phyloP scores from a whole-genome alignment of 2,329 filamentous ascomycete genomes.

The Fusarium penzigii region DNA sequence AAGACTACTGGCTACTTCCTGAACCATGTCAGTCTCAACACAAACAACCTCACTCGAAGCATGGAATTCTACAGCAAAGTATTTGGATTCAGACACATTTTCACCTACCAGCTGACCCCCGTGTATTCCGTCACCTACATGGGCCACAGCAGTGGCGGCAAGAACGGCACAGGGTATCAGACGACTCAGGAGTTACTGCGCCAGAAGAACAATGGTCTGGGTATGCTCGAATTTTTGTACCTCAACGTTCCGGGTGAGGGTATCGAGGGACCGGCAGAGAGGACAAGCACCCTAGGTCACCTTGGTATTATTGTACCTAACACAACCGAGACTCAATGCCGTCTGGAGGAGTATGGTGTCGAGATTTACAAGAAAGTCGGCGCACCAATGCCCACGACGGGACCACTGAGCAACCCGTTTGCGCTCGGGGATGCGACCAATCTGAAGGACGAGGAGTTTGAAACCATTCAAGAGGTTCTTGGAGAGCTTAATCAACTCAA shows the following conservation, averaged over 20 bases:
- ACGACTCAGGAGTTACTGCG: conserved; percentile 33
- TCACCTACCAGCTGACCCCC: conserved; percentile 32
- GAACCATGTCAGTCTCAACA: conserved; percentile 37
- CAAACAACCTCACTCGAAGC: conserved; percentile 32
- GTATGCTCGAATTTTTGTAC: conserved; percentile 34
- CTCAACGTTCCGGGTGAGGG: neutral
- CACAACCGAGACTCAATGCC: neutral
- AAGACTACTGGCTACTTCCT: conserved; percentile 37
- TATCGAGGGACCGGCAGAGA: neutral
- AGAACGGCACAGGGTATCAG: conserved; percentile 40
- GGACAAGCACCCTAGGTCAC: conserved; percentile 1
- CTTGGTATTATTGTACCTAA: conserved; percentile 6
- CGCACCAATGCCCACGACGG: neutral
- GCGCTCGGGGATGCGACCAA: neutral
- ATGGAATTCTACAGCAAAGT: conserved; percentile 36
- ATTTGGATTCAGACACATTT: conserved; percentile 38
- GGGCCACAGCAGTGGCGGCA: conserved; percentile 38
- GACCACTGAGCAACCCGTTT: neutral
- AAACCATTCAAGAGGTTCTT: neutral
- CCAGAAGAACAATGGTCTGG: conserved; percentile 37
- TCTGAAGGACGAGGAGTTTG: neutral
- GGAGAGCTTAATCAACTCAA: neutral
- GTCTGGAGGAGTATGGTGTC: conserved; percentile 1
- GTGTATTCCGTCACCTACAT: conserved; percentile 37
- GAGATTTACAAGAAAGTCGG: conserved; percentile 4